These are phyloP conservation scores for Przewalskia tangutica DNA, from an alignment of 257 asterid species.

Conservation along the genomic window DNA sequence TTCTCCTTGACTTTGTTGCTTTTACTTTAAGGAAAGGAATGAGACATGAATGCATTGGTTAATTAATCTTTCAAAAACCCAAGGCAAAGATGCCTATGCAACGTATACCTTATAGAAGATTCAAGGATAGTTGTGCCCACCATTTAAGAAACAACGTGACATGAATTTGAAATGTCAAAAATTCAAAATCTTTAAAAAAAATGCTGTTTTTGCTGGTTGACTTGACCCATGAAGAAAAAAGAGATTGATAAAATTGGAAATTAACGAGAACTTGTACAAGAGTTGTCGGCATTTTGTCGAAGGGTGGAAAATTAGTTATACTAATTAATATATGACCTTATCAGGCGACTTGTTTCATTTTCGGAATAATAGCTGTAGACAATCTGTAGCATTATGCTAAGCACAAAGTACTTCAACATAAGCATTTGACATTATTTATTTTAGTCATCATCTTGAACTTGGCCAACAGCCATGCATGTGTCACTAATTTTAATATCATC, in stretches of 20 bases:
- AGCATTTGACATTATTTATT: neutral
- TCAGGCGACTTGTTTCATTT: neutral
- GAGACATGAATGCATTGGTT: neutral
- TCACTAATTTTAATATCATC: neutral
- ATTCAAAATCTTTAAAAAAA: neutral
- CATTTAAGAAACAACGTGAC: neutral
- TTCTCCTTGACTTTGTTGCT: neutral
- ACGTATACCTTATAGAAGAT: neutral
- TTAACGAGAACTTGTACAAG: neutral
- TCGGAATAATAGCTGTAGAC: neutral
- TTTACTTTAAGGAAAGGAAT: neutral
- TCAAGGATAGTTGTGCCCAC: conserved; percentile 2
- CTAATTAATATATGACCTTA: neutral
- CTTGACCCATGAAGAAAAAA: neutral
- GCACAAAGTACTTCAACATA: neutral
- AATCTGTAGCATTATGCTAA: neutral
- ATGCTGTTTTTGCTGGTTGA: neutral
- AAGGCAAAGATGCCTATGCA: neutral
- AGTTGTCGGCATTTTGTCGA: neutral
- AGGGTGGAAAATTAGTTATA: neutral
- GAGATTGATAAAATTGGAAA: neutral
- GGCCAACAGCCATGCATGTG: neutral
- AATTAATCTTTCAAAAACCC: neutral
- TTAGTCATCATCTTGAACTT: neutral
- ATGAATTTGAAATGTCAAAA: neutral